Percentiles rank a stretch among this genome's conserved stretches.
These are phyloP conservation scores for Tetrahymena borealis DNA, from an alignment of 73 alveolate species.

Conservation along the genomic window DNA sequence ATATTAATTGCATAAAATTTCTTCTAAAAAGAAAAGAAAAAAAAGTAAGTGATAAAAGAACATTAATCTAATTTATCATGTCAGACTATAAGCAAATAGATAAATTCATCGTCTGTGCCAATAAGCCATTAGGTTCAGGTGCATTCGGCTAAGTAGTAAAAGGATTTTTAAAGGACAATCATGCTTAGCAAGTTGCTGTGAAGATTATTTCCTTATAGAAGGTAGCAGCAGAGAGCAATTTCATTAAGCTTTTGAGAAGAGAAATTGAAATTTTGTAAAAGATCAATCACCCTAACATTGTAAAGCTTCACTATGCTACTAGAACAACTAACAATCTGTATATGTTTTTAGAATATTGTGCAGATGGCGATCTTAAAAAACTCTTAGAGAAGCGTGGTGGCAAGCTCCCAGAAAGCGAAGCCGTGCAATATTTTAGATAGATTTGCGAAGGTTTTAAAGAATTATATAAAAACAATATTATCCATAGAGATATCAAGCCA, in stretches of 20 bases:
- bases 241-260: constrained; percentile 13
- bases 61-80: neutral
- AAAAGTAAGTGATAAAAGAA: neutral
- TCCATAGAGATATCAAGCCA: constrained; percentile 45
- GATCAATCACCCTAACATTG: constrained; percentile 12
- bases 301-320: constrained; percentile 29
- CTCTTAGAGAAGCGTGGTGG: constrained; percentile 18
- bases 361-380: constrained; percentile 35
- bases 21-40: neutral
- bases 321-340: constrained; percentile 39
- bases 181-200: constrained; percentile 17
- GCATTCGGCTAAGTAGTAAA: constrained; percentile 31
- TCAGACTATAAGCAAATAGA: neutral
- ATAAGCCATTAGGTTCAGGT: constrained; percentile 32
- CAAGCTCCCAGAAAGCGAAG: constrained; percentile 29
- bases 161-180: constrained; percentile 28
- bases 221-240: constrained; percentile 26
- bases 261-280: constrained; percentile 20
- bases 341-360: constrained; percentile 40
- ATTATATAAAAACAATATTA: constrained; percentile 28
- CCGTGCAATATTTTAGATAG: constrained; percentile 24
- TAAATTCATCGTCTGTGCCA: constrained; percentile 6
- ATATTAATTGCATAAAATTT: neutral
- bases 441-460: constrained; percentile 32
- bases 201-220: constrained; percentile 21